Conservation (phyloP, 495 filamentous ascomycete genomes). For the Hypoxylon fuscum region DNA sequence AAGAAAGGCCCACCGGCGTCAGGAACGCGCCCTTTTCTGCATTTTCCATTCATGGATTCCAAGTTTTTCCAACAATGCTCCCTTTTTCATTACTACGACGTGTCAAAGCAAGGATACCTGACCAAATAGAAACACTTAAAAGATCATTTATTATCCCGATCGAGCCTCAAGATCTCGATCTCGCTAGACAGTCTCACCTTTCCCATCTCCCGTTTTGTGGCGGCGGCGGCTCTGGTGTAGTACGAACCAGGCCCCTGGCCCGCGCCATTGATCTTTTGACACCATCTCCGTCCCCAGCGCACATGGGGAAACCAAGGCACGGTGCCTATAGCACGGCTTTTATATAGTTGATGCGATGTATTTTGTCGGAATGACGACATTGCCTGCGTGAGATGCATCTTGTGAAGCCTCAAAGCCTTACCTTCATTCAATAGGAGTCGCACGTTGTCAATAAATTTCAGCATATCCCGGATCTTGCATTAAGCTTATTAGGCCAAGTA, state of each 20-base stretch:
- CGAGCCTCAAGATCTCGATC: conserved; percentile 37
- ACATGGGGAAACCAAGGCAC: conserved; percentile 29
- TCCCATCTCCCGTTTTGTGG: neutral
- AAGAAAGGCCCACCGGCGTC: conserved; percentile 14
- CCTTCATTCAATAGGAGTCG: conserved; percentile 4
- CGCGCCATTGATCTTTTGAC: conserved; percentile 1
- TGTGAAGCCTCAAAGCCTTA: conserved; percentile 25
- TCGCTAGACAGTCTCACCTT: conserved; percentile 13
- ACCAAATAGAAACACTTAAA: neutral
- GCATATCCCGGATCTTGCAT: conserved; percentile 7
- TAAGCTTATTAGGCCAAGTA: neutral
- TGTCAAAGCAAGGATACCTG: neutral
- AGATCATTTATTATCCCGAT: conserved; percentile 27
- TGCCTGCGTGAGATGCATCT: neutral
- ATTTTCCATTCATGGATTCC: too few species aligned
- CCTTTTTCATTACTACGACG: conserved; percentile 10
- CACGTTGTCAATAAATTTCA: neutral
- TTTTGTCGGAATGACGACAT: conserved; percentile 33
- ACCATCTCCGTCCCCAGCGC: neutral
- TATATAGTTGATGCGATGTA: conserved; percentile 18
- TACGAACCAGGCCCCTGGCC: conserved; percentile 6
- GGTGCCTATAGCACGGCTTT: conserved; percentile 18
- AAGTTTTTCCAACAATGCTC: conserved; percentile 6
- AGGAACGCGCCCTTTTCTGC: conserved; percentile 25
- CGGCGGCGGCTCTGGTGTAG: neutral